These are phyloP conservation scores for Allium fistulosum DNA, from an alignment of 106 monocot genomes.

Conservation along the genomic window DNA sequence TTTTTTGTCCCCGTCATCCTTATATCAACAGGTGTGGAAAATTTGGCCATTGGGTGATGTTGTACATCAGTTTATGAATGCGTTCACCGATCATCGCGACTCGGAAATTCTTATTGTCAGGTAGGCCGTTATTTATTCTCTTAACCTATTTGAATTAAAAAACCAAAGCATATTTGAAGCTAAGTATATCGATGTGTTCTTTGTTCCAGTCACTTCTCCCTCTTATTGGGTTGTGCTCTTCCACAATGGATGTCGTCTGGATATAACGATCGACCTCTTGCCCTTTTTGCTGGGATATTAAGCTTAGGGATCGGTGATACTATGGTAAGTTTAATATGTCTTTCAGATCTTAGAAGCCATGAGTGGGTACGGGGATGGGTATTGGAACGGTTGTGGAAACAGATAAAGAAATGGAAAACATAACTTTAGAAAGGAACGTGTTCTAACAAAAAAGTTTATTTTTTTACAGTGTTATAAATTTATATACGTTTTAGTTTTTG, in stretches of 20 bases:
- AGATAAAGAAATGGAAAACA: too few relatives aligned
- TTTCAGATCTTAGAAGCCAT: too few relatives aligned
- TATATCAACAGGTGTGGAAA: slow-evolving; percentile 57
- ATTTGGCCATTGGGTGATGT: slow-evolving; percentile 80
- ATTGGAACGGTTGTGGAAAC: too few relatives aligned
- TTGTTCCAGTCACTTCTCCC: slow-evolving; percentile 86
- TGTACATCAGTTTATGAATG: slow-evolving; percentile 95
- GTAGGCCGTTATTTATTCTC: slow-evolving; percentile 10
- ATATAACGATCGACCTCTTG: slow-evolving; percentile 85
- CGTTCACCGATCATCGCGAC: slow-evolving; percentile 98
- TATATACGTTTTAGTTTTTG: too few relatives aligned
- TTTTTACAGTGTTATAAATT: too few relatives aligned
- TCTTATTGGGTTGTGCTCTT: slow-evolving; percentile 94
- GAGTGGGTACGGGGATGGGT: too few relatives aligned
- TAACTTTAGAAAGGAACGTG: too few relatives aligned
- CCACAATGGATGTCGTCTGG: slow-evolving; percentile 90
- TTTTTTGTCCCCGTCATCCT: not conserved
- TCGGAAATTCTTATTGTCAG: slow-evolving; percentile 95
- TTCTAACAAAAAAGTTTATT: too few relatives aligned
- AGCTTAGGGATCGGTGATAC: slow-evolving; percentile 99
- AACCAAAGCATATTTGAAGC: too few relatives aligned
- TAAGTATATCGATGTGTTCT: too few relatives aligned
- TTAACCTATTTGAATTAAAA: not conserved
- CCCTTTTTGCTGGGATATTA: slow-evolving; percentile 94
- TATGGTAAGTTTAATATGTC: slow-evolving; percentile 45